phyloP scores from a whole-genome alignment of 805 yeast species.

The Candida vartiovaarae region DNA sequence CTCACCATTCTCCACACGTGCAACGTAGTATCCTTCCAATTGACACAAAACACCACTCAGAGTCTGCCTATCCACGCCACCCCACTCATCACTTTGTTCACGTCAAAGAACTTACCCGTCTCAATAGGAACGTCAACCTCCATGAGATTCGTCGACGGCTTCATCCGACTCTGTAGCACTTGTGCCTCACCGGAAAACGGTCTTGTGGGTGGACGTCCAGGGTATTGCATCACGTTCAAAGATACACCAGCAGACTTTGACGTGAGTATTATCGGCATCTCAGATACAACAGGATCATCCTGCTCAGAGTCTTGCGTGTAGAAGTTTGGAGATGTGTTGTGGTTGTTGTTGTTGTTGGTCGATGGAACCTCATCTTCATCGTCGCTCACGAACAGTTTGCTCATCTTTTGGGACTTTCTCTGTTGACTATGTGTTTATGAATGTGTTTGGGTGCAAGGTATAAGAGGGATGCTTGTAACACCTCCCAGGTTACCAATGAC shows the following conservation, averaged over 20 bases:
- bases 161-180: conserved; percentile 41
- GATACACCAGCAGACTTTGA: conserved; percentile 23
- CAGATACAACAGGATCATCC: conserved; percentile 48
- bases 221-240: conserved; percentile 49
- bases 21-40: conserved; percentile 46
- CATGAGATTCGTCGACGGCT: conserved; percentile 53
- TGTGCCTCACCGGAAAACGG: conserved; percentile 30
- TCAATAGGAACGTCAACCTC: conserved; percentile 76
- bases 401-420: conserved; percentile 3
- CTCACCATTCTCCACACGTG: conserved; percentile 38
- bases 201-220: conserved; percentile 44
- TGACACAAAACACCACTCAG: conserved; percentile 62
- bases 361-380: conserved; percentile 12
- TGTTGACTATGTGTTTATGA: no score
- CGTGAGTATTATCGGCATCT: conserved; percentile 48
- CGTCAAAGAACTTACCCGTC: conserved; percentile 61
- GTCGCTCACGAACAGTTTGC: conserved; percentile 16
- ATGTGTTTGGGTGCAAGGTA: no score
- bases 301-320: conserved; percentile 11
- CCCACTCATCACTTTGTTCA: conserved; percentile 60
- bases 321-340: conserved; percentile 2
- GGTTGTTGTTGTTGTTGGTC: not conserved
- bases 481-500: no score
- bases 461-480: no score
- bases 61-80: conserved; percentile 49